Evolutionary conservation across 805 yeast genomes (phyloP), one percentile per base, ranked within the genome.

Genomic region (Naumovozyma castellii): DNA sequence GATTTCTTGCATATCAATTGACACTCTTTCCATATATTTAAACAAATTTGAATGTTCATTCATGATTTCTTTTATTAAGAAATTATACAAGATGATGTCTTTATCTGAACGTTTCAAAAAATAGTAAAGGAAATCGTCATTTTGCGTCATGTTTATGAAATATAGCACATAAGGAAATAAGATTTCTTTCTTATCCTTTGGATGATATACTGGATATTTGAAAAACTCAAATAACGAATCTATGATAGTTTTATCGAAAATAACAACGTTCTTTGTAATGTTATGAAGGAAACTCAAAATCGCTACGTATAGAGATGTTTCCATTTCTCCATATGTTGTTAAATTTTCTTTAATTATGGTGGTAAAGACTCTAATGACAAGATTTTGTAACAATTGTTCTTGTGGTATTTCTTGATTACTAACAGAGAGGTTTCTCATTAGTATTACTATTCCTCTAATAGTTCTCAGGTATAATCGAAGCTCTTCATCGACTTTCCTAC

Each of bases 361-460:
- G 5, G 15, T 9, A 35, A 48, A 50, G 8, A 46, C 16, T 16
- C 32, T 34, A 9, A 51, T 32, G 13, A 44, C 42, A 5, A 35
- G 35, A 14, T 52, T 47, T 20, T 51, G 57, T 2, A 54, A 25
- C 25, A 41, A 38, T 13, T 56, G 27, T 1, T 46, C 43, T 37
- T 54, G 60, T 4, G 68, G 59, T 3, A 53, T 38, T 3, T 43
- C 50, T 22, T 61, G 57, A 30, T 61, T 59, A 29, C 55, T 46
- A 1, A 63, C 65, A 1, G 69, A 62, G 18, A 73, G 45, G 47
- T 75, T 76, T 43, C 82, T 57, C 20, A 67, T 56, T n/a, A 76
- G 40, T n/a, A 77, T 44, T 1, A 74, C 40, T 1, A 67, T 46
- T 1, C 78, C 82, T 48, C 80, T 59, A 3, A 69, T 40, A 2